phyloP scores from a whole-genome alignment of 1,284 basidiomycete genomes.

The Puccinia brachypodii region DNA sequence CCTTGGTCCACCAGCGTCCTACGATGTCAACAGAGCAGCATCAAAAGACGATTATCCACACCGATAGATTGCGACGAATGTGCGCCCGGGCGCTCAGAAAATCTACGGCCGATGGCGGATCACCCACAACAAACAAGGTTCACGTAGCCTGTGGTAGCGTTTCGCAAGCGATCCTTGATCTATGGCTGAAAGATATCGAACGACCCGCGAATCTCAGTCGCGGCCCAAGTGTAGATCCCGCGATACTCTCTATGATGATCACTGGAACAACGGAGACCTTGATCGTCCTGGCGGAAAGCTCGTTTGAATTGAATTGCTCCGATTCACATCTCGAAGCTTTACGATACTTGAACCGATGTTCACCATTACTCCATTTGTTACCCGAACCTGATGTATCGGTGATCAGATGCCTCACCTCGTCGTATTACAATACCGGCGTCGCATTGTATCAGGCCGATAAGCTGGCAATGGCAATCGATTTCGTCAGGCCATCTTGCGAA shows the following conservation, averaged over 20 bases:
- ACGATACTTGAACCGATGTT: slow-evolving; percentile 23
- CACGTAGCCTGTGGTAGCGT: slow-evolving; percentile 16
- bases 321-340: slow-evolving; percentile 34
- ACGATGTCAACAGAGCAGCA: slow-evolving; percentile 15
- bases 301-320: slow-evolving; percentile 16
- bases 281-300: slow-evolving; percentile 30
- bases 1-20: slow-evolving; percentile 19
- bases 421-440: slow-evolving; percentile 44
- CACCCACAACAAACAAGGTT: slow-evolving; percentile 3
- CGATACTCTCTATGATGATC: slow-evolving; percentile 33
- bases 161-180: slow-evolving; percentile 23
- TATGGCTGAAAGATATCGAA: slow-evolving; percentile 35
- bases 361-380: slow-evolving; percentile 20
- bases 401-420: slow-evolving; percentile 42
- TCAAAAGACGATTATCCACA: slow-evolving; percentile 10
- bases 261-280: slow-evolving; percentile 35
- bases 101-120: neutral
- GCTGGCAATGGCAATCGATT: slow-evolving; percentile 26
- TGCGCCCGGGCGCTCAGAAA: slow-evolving; percentile 34
- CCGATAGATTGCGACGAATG: slow-evolving; percentile 30
- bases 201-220: neutral
- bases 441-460: slow-evolving; percentile 45
- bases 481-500: slow-evolving; percentile 37
- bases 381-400: slow-evolving; percentile 35
- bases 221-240: neutral